Conservation (phyloP, 1,139 yeast genomes). For the Petasospora rhodanensis region DNA sequence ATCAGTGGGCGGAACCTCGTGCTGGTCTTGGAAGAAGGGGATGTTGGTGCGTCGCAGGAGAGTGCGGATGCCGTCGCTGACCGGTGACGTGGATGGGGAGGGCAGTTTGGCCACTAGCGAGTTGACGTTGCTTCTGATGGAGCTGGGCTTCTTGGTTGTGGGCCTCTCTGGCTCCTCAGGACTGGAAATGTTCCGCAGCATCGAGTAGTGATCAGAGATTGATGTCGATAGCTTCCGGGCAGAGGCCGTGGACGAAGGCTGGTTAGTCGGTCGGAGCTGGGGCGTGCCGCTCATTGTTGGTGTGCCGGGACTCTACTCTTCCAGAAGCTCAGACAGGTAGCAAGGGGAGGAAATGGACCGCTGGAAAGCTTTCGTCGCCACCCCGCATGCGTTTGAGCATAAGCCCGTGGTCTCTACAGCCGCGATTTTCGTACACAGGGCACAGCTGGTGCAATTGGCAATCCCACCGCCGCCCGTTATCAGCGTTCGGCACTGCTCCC, state of each 20-base stretch:
- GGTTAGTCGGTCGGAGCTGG: background rate
- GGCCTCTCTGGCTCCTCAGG: conserved; percentile 1
- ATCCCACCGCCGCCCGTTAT: no score
- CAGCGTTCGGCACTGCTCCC: no score
- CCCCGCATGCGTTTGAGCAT: no score
- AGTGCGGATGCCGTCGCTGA: conserved; percentile 11
- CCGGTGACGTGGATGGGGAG: conserved; percentile 10
- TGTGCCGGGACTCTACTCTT: no score
- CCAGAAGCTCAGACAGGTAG: no score
- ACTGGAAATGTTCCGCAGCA: conserved; percentile 12
- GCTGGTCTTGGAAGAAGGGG: conserved; percentile 8
- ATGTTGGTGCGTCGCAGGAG: conserved; percentile 16
- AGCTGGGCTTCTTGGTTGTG: conserved; percentile 8
- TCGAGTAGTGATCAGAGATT: conserved; percentile 17
- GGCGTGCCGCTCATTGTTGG: background rate
- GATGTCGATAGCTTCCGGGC: conserved; percentile 9
- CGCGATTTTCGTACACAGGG: no score
- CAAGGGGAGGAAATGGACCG: no score
- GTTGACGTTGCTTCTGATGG: conserved; percentile 3
- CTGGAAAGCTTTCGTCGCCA: no score
- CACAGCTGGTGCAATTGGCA: no score
- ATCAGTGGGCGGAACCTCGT: conserved; percentile 12
- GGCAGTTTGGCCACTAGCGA: conserved; percentile 9
- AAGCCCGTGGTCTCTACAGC: no score
- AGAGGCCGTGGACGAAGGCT: no score